Evolutionary conservation across 1,284 basidiomycete species (phyloP), one percentile per base, ranked within the genome.

Genomic region (Limonomyces culmigenus): DNA sequence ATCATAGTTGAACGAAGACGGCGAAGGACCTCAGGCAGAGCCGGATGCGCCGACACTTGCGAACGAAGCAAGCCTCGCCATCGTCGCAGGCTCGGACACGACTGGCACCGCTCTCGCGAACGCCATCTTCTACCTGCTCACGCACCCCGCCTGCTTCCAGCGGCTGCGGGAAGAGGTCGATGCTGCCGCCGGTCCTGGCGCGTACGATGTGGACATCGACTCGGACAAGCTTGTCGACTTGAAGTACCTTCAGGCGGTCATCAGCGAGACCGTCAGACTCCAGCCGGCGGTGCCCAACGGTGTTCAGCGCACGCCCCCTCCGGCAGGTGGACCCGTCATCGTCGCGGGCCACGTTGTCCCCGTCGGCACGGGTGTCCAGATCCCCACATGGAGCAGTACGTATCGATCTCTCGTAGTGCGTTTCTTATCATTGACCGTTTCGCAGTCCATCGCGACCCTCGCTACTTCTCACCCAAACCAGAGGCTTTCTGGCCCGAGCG

Each of bases 201-300:
- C 25, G 25, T 8, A 27, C 25, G 25, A 8, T n/a, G 10, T n/a
- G 25, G 10, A 8, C 10, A 8, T n/a, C 25, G n/a, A n/a, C 25
- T 8, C n/a, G 25, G n/a, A n/a, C n/a, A n/a, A n/a, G n/a, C n/a
- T n/a, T n/a, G n/a, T n/a, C n/a, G n/a, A n/a, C n/a, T n/a, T n/a
- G n/a, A n/a, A n/a, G n/a, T n/a, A n/a, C n/a, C n/a, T n/a, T n/a
- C n/a, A n/a, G n/a, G n/a, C n/a, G n/a, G n/a, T n/a, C 33, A 65
- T 62, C 17, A 61, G 60, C 37, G 65, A 67, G 32, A 33, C 43
- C 4, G 33, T 54, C 32, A 46, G 52, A 3, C 40, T 54, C 4
- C 42, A 42, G 5, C 52, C 52, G 10, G 43, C 48, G 4, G 41
- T 50, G 3, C 43, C 48, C 3, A 45, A 41, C 17, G 50, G 50